Percentiles rank a stretch among this genome's conserved stretches.
Conservation (phyloP, 805 yeast species). For the Barnettozyma botsteinii region DNA sequence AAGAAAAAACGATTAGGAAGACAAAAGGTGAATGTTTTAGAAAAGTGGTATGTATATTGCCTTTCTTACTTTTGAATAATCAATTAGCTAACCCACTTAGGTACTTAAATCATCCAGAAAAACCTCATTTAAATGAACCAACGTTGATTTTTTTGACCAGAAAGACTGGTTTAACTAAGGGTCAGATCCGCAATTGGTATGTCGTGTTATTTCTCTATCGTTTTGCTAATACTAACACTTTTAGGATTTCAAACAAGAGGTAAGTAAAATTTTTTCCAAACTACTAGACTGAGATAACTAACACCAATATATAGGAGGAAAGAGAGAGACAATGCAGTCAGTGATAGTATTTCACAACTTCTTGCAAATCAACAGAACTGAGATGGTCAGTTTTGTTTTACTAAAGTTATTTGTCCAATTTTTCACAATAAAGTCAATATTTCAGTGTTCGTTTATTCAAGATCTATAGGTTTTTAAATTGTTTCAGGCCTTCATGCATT, state of each 20-base stretch:
- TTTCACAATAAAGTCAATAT: no score
- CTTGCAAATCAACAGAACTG: background rate
- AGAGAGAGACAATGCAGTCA: background rate
- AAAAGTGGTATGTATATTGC: conserved; percentile 8
- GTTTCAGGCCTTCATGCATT: no score
- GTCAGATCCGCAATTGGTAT: conserved; percentile 6
- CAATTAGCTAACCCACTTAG: background rate
- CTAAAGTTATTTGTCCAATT: no score
- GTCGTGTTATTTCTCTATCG: background rate
- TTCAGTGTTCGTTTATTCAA: no score
- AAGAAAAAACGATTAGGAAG: conserved; percentile 4
- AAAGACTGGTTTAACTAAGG: conserved; percentile 2
- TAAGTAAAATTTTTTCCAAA: background rate
- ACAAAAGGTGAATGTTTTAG: conserved; percentile 4
- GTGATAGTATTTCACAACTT: background rate
- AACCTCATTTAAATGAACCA: conserved; percentile 1
- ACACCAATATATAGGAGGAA: conserved; percentile 3
- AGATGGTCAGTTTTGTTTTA: no score
- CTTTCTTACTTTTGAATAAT: no score
- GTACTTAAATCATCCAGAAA: background rate
- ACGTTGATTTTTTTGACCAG: background rate
- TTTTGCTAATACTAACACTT: background rate
- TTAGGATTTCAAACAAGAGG: conserved; percentile 7
- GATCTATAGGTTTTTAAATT: no score
- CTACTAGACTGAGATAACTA: background rate